Percentiles rank a stretch among this genome's conserved stretches.
Evolutionary conservation across 2,329 filamentous ascomycete genomes (phyloP).

Genomic region (Fusarium verrucosum): DNA sequence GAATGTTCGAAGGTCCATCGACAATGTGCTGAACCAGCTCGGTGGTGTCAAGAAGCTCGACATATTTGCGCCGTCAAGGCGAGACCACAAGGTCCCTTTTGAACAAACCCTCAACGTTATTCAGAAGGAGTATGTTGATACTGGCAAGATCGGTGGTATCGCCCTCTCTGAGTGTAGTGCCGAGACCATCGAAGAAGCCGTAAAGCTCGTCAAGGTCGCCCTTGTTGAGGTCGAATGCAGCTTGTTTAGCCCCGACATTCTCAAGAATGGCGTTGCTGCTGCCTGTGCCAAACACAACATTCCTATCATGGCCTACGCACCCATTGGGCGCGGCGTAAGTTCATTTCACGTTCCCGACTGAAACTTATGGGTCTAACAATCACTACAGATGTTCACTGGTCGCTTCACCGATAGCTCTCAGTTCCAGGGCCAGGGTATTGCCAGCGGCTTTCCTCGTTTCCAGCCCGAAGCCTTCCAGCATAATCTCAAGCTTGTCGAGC

Average conservation of each 20-base stretch:
- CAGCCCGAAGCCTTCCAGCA: slow-evolving; percentile 68
- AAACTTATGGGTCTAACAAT: slow-evolving; percentile 14
- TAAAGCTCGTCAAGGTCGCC: slow-evolving; percentile 55
- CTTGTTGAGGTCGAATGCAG: slow-evolving; percentile 65
- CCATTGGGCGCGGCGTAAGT: slow-evolving; percentile 67
- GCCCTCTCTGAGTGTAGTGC: slow-evolving; percentile 62
- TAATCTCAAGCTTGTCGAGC: slow-evolving; percentile 69
- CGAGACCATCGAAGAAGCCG: slow-evolving; percentile 59
- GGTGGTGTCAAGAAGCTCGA: slow-evolving; percentile 69
- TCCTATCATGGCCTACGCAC: slow-evolving; percentile 76
- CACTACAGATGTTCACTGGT: slow-evolving; percentile 45
- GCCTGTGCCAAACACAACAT: slow-evolving; percentile 72
- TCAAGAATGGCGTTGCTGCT: slow-evolving; percentile 61
- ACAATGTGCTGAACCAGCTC: slow-evolving; percentile 62
- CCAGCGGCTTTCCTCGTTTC: slow-evolving; percentile 64
- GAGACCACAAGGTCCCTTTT: slow-evolving; percentile 61
- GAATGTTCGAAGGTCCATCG: slow-evolving; percentile 65
- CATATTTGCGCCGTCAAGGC: slow-evolving; percentile 66
- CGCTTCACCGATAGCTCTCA: slow-evolving; percentile 41
- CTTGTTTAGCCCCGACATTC: slow-evolving; percentile 58
- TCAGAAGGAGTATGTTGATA: slow-evolving; percentile 59
- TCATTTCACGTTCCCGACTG: background rate
- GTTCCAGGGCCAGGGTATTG: slow-evolving; percentile 35
- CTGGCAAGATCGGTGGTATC: slow-evolving; percentile 61
- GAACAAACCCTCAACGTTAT: slow-evolving; percentile 56